Conservation (phyloP, 768 basidiomycete genomes). For the Termitomyces sp. region DNA sequence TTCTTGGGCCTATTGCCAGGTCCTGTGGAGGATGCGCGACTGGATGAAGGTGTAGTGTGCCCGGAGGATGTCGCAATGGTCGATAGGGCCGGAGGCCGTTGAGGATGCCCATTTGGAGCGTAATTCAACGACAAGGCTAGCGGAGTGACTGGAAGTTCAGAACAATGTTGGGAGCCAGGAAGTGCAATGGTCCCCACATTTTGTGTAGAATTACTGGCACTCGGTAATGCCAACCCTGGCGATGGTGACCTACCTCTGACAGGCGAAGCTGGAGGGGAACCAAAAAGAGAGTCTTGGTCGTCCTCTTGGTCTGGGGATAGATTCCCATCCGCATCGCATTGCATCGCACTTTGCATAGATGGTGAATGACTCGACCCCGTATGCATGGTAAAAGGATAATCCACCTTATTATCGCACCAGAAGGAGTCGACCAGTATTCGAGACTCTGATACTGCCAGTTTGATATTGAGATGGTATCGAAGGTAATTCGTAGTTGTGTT, state of each 20-base stretch:
- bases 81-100: constrained; percentile 35
- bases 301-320: constrained; percentile 25
- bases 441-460: constrained; percentile 1
- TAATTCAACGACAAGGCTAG: constrained; percentile 62
- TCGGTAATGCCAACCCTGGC: constrained; percentile 56
- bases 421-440: background rate
- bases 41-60: constrained; percentile 8
- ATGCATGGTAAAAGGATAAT: background rate
- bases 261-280: constrained; percentile 73
- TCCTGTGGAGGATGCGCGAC: constrained; percentile 20
- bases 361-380: constrained; percentile 3
- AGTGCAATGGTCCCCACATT: constrained; percentile 98
- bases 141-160: constrained; percentile 82
- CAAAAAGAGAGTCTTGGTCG: constrained; percentile 76
- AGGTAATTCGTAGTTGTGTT: background rate
- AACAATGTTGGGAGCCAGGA: constrained; percentile 89
- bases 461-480: background rate
- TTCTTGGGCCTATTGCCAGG: constrained; percentile 22
- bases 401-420: constrained; percentile 16
- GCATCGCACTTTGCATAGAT: constrained; percentile 16
- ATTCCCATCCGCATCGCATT: constrained; percentile 12
- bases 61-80: constrained; percentile 3
- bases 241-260: constrained; percentile 72
- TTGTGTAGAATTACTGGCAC: constrained; percentile 52
- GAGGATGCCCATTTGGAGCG: constrained; percentile 25